Conservation (phyloP, 2,329 filamentous ascomycete species). For the Aspergillus niger region DNA sequence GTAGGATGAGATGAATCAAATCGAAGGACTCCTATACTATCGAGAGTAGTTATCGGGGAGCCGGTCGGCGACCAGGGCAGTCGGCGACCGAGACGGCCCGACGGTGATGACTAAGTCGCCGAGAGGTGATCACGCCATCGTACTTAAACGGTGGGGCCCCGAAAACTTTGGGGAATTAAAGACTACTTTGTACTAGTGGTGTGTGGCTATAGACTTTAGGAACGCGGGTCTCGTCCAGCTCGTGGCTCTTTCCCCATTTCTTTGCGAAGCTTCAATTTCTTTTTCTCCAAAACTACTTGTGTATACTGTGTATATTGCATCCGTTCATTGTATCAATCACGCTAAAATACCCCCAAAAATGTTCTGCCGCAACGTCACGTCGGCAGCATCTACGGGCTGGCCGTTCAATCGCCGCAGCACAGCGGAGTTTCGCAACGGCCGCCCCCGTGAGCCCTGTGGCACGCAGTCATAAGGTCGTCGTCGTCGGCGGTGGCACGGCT, state of each 20-base stretch:
- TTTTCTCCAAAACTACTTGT: neutral
- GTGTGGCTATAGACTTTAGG: too few species aligned
- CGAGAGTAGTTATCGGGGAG: too few species aligned
- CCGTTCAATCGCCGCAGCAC: conserved; percentile 16
- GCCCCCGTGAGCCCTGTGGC: conserved; percentile 38
- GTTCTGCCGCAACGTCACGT: conserved; percentile 29
- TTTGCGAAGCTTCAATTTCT: neutral
- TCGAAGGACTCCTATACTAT: too few species aligned
- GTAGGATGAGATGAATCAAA: too few species aligned
- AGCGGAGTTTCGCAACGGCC: conserved; percentile 31
- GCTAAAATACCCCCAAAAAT: conserved; percentile 16
- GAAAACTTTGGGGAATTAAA: neutral
- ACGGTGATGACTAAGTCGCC: neutral
- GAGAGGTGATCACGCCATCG: neutral
- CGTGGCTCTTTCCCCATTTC: neutral
- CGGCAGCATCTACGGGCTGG: conserved; percentile 26
- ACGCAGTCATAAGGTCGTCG: conserved; percentile 63
- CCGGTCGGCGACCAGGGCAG: too few species aligned
- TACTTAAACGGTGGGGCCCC: neutral
- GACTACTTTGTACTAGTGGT: too few species aligned
- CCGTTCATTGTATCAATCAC: neutral
- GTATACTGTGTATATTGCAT: too few species aligned
- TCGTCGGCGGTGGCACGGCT: conserved; percentile 68
- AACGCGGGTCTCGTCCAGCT: neutral
- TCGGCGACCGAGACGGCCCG: neutral